Evolutionary conservation across 1,284 basidiomycete species (phyloP).

Genomic region (Pisolithus thermaeus): DNA sequence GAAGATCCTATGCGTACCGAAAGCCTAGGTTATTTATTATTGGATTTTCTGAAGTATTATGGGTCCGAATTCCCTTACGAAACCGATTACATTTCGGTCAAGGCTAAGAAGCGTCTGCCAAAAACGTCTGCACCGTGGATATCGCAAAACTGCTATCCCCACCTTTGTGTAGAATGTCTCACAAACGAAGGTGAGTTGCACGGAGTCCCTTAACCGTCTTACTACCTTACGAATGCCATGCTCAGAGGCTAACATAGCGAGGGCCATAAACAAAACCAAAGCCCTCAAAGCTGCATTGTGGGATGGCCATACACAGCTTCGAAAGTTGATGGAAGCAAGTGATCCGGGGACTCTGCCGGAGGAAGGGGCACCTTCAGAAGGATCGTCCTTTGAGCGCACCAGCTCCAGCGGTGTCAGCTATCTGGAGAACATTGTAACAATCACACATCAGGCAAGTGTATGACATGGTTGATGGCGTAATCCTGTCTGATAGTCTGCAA

Average conservation of each 20-base stretch:
- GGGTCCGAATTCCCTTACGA: neutral
- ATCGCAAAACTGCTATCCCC: neutral
- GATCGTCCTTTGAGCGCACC: too few relatives aligned
- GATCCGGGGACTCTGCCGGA: too few relatives aligned
- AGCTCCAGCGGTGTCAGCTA: too few relatives aligned
- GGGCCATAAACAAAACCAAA: neutral
- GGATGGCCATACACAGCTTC: too few relatives aligned
- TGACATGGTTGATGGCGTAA: too few relatives aligned
- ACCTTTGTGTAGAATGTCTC: neutral
- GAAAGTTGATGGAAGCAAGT: too few relatives aligned
- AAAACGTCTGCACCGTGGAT: neutral
- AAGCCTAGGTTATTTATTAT: neutral
- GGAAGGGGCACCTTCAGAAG: too few relatives aligned
- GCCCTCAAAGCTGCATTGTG: too few relatives aligned
- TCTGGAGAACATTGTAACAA: too few relatives aligned
- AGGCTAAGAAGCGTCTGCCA: neutral
- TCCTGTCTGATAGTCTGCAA: too few relatives aligned
- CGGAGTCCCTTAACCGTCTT: neutral
- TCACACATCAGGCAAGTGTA: too few relatives aligned
- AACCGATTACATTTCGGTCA: neutral
- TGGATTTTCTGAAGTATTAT: neutral
- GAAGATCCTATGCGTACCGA: neutral
- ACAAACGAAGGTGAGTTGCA: neutral
- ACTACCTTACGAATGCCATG: neutral
- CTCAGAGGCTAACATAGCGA: neutral